Evolutionary conservation across 2,329 filamentous ascomycete species (phyloP), one percentile per base, ranked within the genome.

Genomic region (Arthrocladium fulminans): DNA sequence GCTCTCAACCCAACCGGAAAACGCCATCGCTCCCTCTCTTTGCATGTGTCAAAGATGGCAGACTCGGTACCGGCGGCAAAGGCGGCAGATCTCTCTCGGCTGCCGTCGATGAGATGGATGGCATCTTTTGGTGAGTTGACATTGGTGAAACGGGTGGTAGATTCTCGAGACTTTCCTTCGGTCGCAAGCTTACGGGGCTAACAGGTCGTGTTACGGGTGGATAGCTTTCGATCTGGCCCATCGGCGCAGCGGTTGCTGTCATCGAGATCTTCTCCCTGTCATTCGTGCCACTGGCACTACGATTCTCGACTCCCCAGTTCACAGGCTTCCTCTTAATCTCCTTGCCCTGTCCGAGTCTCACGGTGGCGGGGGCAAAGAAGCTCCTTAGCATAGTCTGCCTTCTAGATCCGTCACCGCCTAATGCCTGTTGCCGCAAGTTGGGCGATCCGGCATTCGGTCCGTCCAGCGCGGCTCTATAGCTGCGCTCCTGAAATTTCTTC

Each of bases 321-420:
- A 48, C 45, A 9, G 45, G 45, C 22, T 48, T 48, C n/a, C 45
- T n/a, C 27, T 19, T 48, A 24, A 48, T 42, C 25, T 41, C 45
- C 19, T 40, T 30, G 12, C 45, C 45, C 23, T 42, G 13, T 6
- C 45, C 37, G 17, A 48, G 38, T 13, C 8, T 30, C 15, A n/a
- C 45, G 2, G 45, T 48, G n/a, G 23, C 27, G 3, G 45, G 45
- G 8, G 34, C 45, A 17, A 48, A 48, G 37, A 48, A 48, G 38
- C 45, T 48, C 19, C 34, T 32, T 9, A 48, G 35, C 17, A 37
- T 37, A 2, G 45, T 48, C 17, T 24, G 24, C 20, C 38, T 48
- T 30, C 17, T 41, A 17, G 25, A 27, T 22, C 8, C 23, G 15
- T 19, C 22, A 34, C 35, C 19, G 34, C 22, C 44, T 9, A 47